Conservation (phyloP, 2,329 filamentous ascomycete genomes). For the Sordariomycetes sp. region DNA sequence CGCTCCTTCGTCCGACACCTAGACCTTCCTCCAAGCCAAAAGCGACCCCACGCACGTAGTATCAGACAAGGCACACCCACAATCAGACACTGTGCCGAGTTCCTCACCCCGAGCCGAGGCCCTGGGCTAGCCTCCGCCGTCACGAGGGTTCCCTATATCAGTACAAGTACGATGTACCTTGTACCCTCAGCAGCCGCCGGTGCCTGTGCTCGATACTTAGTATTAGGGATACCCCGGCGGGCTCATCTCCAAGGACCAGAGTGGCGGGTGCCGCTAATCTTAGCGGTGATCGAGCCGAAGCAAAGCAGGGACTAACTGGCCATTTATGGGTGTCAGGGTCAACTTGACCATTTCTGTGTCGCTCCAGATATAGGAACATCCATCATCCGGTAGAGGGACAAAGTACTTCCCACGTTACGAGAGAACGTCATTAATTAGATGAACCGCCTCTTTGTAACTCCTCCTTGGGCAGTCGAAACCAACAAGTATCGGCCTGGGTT, state of each 20-base stretch:
- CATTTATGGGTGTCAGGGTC: background rate
- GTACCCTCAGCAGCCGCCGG: background rate
- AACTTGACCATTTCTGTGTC: background rate
- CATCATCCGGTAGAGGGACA: background rate
- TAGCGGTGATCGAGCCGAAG: background rate
- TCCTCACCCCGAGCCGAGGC: background rate
- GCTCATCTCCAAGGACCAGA: background rate
- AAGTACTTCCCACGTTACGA: background rate
- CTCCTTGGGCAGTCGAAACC: background rate
- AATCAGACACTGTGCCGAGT: background rate
- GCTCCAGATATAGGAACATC: background rate
- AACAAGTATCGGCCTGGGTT: too few relatives aligned
- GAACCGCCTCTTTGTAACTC: background rate
- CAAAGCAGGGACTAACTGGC: background rate
- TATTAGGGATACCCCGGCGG: background rate
- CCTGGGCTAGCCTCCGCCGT: background rate
- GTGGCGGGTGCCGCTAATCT: background rate
- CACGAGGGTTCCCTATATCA: background rate
- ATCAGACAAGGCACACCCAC: background rate
- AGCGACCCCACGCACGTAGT: background rate
- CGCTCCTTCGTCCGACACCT: too few relatives aligned
- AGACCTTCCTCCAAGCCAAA: background rate
- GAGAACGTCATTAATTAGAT: background rate
- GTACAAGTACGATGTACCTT: too few relatives aligned
- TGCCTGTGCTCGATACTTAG: background rate